These are phyloP conservation scores for Boletellus sp. DNA, from an alignment of 768 basidiomycete species.

Conservation along the genomic window DNA sequence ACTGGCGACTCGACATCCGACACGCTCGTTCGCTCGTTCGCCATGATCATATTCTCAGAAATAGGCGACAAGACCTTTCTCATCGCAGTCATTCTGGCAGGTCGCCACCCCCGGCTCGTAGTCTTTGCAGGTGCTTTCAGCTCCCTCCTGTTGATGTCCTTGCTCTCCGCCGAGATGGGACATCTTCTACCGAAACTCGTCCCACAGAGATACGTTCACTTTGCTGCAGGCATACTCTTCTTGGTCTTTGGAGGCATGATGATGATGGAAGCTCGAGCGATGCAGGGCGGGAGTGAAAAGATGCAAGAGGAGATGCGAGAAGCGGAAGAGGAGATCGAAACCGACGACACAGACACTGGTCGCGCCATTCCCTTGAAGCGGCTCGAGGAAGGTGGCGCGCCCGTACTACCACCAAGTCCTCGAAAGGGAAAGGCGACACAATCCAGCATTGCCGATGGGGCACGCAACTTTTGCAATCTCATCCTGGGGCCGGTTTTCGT, in stretches of 20 bases:
- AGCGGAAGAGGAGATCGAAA: slow-evolving; percentile 93
- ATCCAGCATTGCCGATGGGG: slow-evolving; percentile 49
- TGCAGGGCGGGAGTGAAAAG: slow-evolving; percentile 75
- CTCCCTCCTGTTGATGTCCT: slow-evolving; percentile 88
- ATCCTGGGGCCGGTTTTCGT: slow-evolving; percentile 91
- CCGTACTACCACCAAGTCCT: slow-evolving; percentile 9
- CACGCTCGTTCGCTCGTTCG: slow-evolving; percentile 73
- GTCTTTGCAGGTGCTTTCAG: slow-evolving; percentile 89
- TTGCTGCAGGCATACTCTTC: slow-evolving; percentile 78
- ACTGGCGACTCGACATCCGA: slow-evolving; percentile 21
- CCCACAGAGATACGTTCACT: slow-evolving; percentile 64
- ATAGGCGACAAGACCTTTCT: slow-evolving; percentile 95
- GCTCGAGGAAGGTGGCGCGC: slow-evolving; percentile 64
- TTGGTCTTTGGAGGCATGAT: slow-evolving; percentile 88
- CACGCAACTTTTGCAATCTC: slow-evolving; percentile 78
- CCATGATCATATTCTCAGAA: slow-evolving; percentile 90
- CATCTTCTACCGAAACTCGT: slow-evolving; percentile 83
- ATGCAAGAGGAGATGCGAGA: slow-evolving; percentile 94
- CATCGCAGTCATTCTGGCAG: slow-evolving; percentile 87
- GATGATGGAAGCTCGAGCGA: slow-evolving; percentile 77
- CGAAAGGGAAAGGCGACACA: slow-evolving; percentile 18
- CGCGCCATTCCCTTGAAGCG: slow-evolving; percentile 63
- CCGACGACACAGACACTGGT: slow-evolving; percentile 55
- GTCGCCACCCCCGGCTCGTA: slow-evolving; percentile 81
- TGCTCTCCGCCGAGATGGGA: slow-evolving; percentile 91